Conservation (phyloP, 345 rosid species). For the Syzygium aromaticum region DNA sequence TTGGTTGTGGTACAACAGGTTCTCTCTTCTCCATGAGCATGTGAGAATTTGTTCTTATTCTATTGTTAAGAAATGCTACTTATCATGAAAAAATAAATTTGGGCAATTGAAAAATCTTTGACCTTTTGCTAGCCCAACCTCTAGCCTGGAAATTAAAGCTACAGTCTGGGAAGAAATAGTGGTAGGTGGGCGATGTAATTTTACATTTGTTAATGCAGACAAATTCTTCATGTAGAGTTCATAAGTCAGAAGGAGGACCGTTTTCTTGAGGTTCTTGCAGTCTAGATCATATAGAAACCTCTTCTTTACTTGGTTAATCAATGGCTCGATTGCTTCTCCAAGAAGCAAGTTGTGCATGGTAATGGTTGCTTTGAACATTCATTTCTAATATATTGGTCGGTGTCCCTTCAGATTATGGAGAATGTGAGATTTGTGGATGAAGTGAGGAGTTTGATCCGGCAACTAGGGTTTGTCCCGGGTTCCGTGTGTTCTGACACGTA, state of each 20-base stretch:
- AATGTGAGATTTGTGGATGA: constrained; percentile 67
- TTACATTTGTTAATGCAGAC: neutral
- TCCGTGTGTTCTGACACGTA: constrained; percentile 52
- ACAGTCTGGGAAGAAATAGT: neutral
- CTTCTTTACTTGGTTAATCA: neutral
- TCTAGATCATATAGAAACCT: neutral
- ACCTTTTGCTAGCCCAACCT: neutral
- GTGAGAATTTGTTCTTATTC: neutral
- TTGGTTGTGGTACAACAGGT: neutral
- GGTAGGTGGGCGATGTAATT: neutral
- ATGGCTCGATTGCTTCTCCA: neutral
- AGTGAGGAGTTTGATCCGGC: constrained; percentile 64
- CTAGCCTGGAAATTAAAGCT: neutral
- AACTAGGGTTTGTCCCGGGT: constrained; percentile 68
- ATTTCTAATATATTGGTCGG: neutral
- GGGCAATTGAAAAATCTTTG: neutral
- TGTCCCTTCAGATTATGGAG: constrained; percentile 67
- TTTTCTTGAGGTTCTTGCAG: neutral
- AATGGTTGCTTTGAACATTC: neutral
- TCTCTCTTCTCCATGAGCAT: neutral
- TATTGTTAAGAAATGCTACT: neutral
- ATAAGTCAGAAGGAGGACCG: neutral
- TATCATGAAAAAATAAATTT: neutral
- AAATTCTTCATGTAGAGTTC: neutral
- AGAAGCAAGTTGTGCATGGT: neutral